Percentiles rank a stretch among this genome's conserved stretches.
Evolutionary conservation across 768 basidiomycete species (phyloP).

Genomic region (Rhizopogon roseolus): DNA sequence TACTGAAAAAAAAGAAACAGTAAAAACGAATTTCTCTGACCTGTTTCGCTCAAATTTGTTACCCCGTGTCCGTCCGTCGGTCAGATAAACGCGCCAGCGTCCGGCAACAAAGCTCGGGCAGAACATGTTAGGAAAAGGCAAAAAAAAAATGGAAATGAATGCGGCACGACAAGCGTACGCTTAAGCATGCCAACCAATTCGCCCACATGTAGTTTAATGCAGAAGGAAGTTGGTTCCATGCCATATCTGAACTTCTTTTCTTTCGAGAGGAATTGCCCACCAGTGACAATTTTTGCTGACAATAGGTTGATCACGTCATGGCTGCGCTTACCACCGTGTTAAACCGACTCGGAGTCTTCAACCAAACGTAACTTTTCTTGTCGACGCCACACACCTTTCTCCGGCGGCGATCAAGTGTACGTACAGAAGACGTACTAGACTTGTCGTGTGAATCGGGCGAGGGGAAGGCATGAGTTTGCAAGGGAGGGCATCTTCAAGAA

Average conservation of each 20-base stretch:
- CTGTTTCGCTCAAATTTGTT: not conserved
- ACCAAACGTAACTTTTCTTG: not conserved
- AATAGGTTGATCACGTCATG: not conserved
- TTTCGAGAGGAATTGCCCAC: not conserved
- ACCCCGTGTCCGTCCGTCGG: not conserved
- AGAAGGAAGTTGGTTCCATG: not conserved
- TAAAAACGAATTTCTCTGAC: not conserved
- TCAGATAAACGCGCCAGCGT: not conserved
- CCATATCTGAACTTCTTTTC: not conserved
- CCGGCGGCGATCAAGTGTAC: slow-evolving; percentile 1
- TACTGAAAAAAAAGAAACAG: too few species aligned
- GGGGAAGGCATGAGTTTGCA: too few species aligned
- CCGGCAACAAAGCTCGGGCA: not conserved
- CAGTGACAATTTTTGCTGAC: too few species aligned
- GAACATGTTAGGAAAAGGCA: not conserved
- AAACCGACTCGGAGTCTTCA: not conserved
- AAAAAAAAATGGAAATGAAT: not conserved
- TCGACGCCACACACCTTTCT: not conserved
- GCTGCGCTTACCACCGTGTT: not conserved
- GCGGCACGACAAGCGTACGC: not conserved
- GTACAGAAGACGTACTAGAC: not conserved
- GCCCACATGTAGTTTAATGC: not conserved
- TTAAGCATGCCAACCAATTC: not conserved
- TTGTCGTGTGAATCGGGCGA: not conserved
- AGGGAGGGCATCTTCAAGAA: not conserved